These are phyloP conservation scores for Cucumis hystrix DNA, from an alignment of 306 rosid genomes.

Conservation along the genomic window DNA sequence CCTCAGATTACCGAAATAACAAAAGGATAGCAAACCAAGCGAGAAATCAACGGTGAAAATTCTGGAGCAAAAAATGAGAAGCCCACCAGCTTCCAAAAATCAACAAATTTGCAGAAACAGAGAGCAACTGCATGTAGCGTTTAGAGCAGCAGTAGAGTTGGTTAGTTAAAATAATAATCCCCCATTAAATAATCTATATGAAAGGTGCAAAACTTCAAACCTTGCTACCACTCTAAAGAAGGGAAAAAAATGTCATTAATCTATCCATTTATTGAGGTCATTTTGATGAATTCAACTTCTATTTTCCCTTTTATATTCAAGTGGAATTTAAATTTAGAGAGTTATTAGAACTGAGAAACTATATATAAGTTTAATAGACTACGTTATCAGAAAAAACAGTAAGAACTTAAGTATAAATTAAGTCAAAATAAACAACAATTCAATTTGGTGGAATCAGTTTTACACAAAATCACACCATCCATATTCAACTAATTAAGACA, in stretches of 20 bases:
- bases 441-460: background rate
- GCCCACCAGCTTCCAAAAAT: background rate
- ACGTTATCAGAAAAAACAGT: background rate
- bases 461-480: too few relatives aligned
- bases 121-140: background rate
- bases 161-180: background rate
- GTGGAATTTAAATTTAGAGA: too few relatives aligned
- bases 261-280: background rate
- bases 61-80: background rate
- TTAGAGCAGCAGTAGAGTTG: background rate
- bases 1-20: background rate
- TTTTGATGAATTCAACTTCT: background rate
- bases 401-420: too few relatives aligned
- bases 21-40: background rate
- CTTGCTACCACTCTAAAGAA: background rate
- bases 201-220: background rate
- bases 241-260: background rate
- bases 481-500: too few relatives aligned
- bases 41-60: background rate
- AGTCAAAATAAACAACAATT: background rate
- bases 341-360: background rate
- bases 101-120: background rate
- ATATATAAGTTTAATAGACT: too few relatives aligned
- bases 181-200: background rate
- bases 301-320: background rate